Conservation (phyloP, 768 basidiomycete genomes). For the Trametes punicea region DNA sequence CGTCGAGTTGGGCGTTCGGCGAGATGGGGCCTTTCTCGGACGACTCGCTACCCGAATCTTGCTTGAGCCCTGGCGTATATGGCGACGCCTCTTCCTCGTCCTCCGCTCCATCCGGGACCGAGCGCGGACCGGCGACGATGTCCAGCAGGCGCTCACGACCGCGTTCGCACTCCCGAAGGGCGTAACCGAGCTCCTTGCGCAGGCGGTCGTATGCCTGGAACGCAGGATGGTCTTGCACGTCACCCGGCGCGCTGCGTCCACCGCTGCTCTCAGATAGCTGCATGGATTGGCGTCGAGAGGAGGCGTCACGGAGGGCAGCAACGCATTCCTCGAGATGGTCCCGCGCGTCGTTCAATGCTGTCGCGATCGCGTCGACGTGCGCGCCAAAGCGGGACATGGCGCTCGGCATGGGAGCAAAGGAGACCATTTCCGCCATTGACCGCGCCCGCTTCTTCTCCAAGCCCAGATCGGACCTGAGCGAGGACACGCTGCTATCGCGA, state of each 20-base stretch:
- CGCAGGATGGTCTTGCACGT: constrained; percentile 37
- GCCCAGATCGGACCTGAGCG: constrained; percentile 1
- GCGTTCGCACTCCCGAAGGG: constrained; percentile 78
- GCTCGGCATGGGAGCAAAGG: constrained; percentile 75
- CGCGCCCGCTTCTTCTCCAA: not conserved
- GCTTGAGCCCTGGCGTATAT: constrained; percentile 45
- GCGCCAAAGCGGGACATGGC: constrained; percentile 66
- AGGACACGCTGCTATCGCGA: constrained; percentile 12
- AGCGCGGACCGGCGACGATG: constrained; percentile 42
- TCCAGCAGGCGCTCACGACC: constrained; percentile 64
- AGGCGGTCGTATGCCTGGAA: constrained; percentile 73
- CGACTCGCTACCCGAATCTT: constrained; percentile 51
- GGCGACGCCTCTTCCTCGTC: constrained; percentile 47
- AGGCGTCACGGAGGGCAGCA: constrained; percentile 43
- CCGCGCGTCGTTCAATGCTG: constrained; percentile 68
- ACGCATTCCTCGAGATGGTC: constrained; percentile 66
- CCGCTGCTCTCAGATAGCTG: not conserved
- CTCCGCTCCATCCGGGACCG: constrained; percentile 34
- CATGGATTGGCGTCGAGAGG: constrained; percentile 2
- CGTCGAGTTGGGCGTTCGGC: constrained; percentile 8
- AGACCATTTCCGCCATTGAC: constrained; percentile 31
- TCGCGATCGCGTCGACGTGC: constrained; percentile 68
- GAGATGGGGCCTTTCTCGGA: constrained; percentile 51
- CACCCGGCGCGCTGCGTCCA: not conserved
- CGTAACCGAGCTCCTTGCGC: constrained; percentile 72